phyloP scores from a whole-genome alignment of 495 filamentous ascomycete genomes.

The Neohortaea acidophila region DNA sequence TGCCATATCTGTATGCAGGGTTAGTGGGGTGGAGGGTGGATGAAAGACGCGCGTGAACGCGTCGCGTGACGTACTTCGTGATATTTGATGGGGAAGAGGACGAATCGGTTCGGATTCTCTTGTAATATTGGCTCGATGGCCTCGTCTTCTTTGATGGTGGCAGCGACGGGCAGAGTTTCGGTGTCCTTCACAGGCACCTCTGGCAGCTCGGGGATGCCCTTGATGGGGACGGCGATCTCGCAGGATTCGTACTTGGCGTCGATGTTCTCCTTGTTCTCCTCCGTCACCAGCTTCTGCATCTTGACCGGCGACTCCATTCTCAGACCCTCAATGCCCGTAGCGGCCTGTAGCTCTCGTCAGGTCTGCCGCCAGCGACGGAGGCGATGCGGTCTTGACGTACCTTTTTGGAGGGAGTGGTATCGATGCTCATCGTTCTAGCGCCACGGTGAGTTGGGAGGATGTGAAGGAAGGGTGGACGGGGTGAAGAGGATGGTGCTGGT shows the following conservation, averaged over 20 bases:
- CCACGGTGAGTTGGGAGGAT: too few relatives aligned
- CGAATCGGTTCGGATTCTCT: constrained; percentile 93
- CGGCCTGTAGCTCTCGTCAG: constrained; percentile 13
- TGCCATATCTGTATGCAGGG: constrained; percentile 71
- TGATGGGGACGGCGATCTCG: constrained; percentile 39
- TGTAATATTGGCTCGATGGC: constrained; percentile 78
- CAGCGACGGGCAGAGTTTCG: constrained; percentile 20
- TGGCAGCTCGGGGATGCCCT: constrained; percentile 37
- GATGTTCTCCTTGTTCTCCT: constrained; percentile 67
- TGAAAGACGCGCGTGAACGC: constrained; percentile 42
- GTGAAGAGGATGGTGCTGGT: too few relatives aligned
- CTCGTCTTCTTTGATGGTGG: constrained; percentile 53
- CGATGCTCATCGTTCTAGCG: constrained; percentile 15
- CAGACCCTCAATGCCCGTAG: constrained; percentile 39
- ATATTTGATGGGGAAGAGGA: constrained; percentile 98
- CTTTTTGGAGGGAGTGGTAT: constrained; percentile 22
- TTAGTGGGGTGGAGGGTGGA: constrained; percentile 21
- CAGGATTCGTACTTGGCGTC: constrained; percentile 32
- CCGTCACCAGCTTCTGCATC: constrained; percentile 61
- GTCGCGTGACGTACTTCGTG: constrained; percentile 64
- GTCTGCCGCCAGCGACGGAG: background rate
- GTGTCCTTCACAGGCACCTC: constrained; percentile 37
- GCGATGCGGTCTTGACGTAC: constrained; percentile 12
- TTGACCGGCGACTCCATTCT: constrained; percentile 90
- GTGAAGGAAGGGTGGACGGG: too few relatives aligned